Base-by-base conservation (phyloP, 1,284 basidiomycete genomes). In the Apiotrichum siamense region DNA sequence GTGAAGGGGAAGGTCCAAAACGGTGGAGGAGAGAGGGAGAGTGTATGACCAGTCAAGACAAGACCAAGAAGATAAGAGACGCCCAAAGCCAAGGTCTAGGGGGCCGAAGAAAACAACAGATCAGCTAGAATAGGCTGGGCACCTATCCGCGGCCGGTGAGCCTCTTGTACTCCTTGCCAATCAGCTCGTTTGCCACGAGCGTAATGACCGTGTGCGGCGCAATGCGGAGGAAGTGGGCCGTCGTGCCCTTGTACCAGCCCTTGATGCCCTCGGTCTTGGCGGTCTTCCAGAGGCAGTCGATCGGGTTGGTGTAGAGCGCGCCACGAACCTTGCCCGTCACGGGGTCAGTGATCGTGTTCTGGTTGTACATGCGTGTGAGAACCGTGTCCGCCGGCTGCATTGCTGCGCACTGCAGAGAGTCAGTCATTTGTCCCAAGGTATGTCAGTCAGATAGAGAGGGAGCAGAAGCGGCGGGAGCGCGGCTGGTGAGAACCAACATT, bases 251-350 rank as follows among this genome's bases (percentile, higher is more conserved):
- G 76, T 97, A 96, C 86, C 86, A 88, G 23, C 89, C 94, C 37
- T 83, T 77, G 11, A 93, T 76, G 35, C 94, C 94, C 75, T 98
- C 94, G 1, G 86, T 78, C 69, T 86, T 87, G 59, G 89, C 81
- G 0, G 93, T 98, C 77, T 97, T 94, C 87, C 88, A 96, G 44
- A 98, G 77, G 74, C 93, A 97, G 66, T 97, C 92, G 62, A 97
- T 83, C 2, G 93, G 93, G 69, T 88, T 93, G 70, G 81, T 85
- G 76, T 96, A 97, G 12, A 96, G 76, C 3, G 83, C 77, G 6
- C 92, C 91, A 52, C 83, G 79, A 36, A 83, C 75, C 63, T 79
- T 83, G 31, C 92, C 92, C 52, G 87, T 80, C 15, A 67, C 58
- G 3, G 86, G 83, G 47, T 84, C 79, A 36, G 75, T 77, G 57